Percentiles rank a stretch among this genome's conserved stretches.
These are phyloP conservation scores for Hypoxylon sp. DNA, from an alignment of 2,329 filamentous ascomycete species.

Conservation along the genomic window DNA sequence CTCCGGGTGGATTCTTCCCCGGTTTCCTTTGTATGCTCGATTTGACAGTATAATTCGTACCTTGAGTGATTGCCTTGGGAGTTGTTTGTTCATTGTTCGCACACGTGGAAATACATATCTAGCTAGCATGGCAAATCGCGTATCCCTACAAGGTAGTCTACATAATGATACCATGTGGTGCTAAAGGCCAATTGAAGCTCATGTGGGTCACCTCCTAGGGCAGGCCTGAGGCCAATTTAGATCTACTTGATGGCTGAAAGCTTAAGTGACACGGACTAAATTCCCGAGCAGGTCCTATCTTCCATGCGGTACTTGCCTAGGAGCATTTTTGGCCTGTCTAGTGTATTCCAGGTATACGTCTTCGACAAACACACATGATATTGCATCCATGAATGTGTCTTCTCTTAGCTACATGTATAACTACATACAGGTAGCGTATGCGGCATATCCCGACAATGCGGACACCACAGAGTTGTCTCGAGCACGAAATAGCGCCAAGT, in stretches of 20 bases:
- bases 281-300: slow-evolving; percentile 13
- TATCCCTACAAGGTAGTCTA: slow-evolving; percentile 18
- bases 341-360: neutral
- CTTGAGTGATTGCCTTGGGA: slow-evolving; percentile 5
- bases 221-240: slow-evolving; percentile 2
- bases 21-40: slow-evolving; percentile 6
- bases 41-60: slow-evolving; percentile 4
- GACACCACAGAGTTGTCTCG: slow-evolving; percentile 9
- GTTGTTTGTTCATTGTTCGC: slow-evolving; percentile 20
- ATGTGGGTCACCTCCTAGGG: slow-evolving; percentile 27
- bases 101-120: slow-evolving; percentile 29
- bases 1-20: neutral
- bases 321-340: neutral
- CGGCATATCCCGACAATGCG: slow-evolving; percentile 31
- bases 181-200: slow-evolving; percentile 26
- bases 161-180: slow-evolving; percentile 1
- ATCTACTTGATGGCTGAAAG: neutral
- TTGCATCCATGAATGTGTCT: neutral
- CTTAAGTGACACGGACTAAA: slow-evolving; percentile 9
- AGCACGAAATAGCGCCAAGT: slow-evolving; percentile 4
- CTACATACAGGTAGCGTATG: too few species aligned
- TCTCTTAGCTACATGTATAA: neutral
- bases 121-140: too few species aligned
- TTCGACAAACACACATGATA: slow-evolving; percentile 2
- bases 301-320: slow-evolving; percentile 5